Base-by-base conservation (phyloP, 495 filamentous ascomycete species). In the Friedmanniomyces simplex region DNA sequence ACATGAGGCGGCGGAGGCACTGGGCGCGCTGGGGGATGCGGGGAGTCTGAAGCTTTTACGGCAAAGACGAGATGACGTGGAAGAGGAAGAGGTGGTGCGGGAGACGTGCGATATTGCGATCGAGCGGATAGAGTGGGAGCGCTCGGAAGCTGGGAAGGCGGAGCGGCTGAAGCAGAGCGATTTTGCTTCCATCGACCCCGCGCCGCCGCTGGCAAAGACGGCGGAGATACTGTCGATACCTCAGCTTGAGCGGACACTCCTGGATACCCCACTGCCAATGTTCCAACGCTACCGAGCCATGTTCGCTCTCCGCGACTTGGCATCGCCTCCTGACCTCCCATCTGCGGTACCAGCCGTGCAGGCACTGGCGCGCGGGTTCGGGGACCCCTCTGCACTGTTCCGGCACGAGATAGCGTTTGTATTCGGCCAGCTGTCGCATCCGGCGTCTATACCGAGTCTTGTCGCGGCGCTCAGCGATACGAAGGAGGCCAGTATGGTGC, bases 21-120 rank as follows among this genome's bases (percentile, higher is more conserved):
- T 99, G 22, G 93, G 90, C 4, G 94, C 93, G 24, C 75, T 99
- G 50, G 89, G 87, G 0, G 82, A 94, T 55, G 69, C 71, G 12
- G 76, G 73, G 2, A 91, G 86, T 60, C 68, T 96, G 68, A 80
- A 78, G 0, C 68, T 96, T 12, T 71, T 99, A 51, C 82, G 78
- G 67, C 65, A 76, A 52, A 78, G 90, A 64, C 77, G 87, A 47
- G 84, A 94, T 67, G 79, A 88, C 42, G 67, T 73, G 50, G 78
- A 76, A 1, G 89, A 95, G 67, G 76, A 79, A 32, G 82, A 84
- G 20, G 86, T 91, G 18, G 83, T 99, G n/a, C 78, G 79, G 30
- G 89, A 99, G 76, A 99, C 93, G 12, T 99, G 93, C 69, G 93
- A 97, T 63, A 89, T 99, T 66, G 94, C 93, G 0, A 87, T 97